Evolutionary conservation across 176 grass and related monocot genomes (phyloP).

Genomic region (Carex scoparia): DNA sequence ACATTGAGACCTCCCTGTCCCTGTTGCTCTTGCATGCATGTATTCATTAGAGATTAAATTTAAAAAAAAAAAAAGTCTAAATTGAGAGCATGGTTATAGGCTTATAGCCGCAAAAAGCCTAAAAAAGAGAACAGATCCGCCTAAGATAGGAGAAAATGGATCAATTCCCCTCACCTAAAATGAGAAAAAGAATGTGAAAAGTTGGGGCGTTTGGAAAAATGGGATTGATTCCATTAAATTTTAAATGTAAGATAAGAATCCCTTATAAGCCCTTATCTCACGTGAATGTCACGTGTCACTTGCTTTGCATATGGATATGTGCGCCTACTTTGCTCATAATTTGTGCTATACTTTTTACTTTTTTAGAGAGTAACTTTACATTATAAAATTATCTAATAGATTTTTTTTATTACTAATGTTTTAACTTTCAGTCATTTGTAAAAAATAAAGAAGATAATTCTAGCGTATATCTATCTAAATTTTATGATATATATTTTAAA

Average conservation of each 20-base stretch:
- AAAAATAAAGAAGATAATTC: background rate
- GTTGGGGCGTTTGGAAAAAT: conserved; percentile 3
- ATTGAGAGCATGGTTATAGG: background rate
- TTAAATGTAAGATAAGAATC: conserved; percentile 21
- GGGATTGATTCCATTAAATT: conserved; percentile 19
- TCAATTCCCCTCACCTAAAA: conserved; percentile 25
- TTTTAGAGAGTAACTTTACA: background rate
- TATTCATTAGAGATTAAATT: background rate
- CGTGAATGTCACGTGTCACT: conserved; percentile 23
- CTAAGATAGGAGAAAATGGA: conserved; percentile 10
- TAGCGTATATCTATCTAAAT: no score
- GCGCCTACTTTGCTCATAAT: background rate
- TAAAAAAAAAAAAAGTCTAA: background rate
- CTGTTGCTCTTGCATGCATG: background rate
- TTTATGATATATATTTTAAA: no score
- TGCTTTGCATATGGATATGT: conserved; percentile 5
- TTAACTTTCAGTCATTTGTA: background rate
- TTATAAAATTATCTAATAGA: background rate
- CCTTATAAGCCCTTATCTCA: background rate
- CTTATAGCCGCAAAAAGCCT: conserved; percentile 10
- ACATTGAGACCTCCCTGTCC: background rate
- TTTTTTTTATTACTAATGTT: background rate
- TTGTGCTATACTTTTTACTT: background rate
- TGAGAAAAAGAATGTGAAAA: conserved; percentile 23
- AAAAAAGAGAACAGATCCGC: conserved; percentile 25